Evolutionary conservation across 2,329 filamentous ascomycete species (phyloP).

Genomic region (Alternaria arbusti): DNA sequence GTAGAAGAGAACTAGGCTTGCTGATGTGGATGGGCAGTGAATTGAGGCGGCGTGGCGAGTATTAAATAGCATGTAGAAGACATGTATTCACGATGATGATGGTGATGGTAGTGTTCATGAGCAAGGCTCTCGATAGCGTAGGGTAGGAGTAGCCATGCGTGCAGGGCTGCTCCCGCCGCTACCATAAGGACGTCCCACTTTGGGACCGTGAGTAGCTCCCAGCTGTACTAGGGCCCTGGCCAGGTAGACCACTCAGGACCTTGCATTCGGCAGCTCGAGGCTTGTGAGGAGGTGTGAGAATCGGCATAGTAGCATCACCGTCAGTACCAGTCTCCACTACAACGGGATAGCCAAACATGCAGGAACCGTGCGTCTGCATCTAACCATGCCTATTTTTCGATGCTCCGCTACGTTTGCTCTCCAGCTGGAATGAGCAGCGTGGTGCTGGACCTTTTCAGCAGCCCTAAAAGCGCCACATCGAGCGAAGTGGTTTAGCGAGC

Average conservation of each 20-base stretch:
- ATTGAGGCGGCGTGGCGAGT: slow-evolving; percentile 39
- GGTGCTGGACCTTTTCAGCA: slow-evolving; percentile 41
- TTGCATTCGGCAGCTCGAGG: slow-evolving; percentile 31
- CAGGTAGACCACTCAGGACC: slow-evolving; percentile 43
- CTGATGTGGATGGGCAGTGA: slow-evolving; percentile 22
- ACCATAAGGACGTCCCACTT: slow-evolving; percentile 46
- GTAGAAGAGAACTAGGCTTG: slow-evolving; percentile 24
- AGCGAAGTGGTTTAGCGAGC: slow-evolving; percentile 26
- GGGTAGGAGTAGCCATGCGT: slow-evolving; percentile 24
- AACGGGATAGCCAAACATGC: slow-evolving; percentile 21
- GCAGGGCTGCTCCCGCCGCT: slow-evolving; percentile 47
- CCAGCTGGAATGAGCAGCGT: slow-evolving; percentile 41
- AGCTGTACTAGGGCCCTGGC: slow-evolving; percentile 40
- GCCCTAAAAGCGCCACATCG: slow-evolving; percentile 34
- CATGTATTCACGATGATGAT: slow-evolving; percentile 31
- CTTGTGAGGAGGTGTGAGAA: slow-evolving; percentile 37
- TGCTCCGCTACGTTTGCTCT: slow-evolving; percentile 28
- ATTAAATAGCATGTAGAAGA: slow-evolving; percentile 44
- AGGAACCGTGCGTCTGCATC: slow-evolving; percentile 34
- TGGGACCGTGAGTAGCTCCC: slow-evolving; percentile 43
- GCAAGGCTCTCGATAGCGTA: slow-evolving; percentile 32
- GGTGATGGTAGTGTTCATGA: slow-evolving; percentile 19
- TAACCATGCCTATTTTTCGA: slow-evolving; percentile 29
- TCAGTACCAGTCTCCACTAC: slow-evolving; percentile 21
- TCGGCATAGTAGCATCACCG: slow-evolving; percentile 31